phyloP scores from a whole-genome alignment of 2,329 filamentous ascomycete genomes.

The Trichoderma polysporum region DNA sequence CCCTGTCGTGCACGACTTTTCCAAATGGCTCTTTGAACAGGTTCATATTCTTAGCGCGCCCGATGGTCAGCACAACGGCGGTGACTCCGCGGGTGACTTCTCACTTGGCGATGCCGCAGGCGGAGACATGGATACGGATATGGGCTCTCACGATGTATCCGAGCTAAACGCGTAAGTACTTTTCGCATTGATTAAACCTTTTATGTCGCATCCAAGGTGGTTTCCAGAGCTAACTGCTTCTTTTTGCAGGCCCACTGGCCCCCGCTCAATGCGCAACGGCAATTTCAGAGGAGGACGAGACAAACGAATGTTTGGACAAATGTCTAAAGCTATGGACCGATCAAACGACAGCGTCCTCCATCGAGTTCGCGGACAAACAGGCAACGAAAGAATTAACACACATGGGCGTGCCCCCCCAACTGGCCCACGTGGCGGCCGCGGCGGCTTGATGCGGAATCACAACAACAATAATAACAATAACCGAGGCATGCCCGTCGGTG shows the following conservation, averaged over 20 bases:
- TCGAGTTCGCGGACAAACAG: conserved; percentile 70
- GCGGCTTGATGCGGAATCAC: conserved; percentile 49
- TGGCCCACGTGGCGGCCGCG: conserved; percentile 63
- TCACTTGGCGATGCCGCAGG: conserved; percentile 37
- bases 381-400: conserved; percentile 77
- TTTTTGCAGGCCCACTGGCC: conserved; percentile 75
- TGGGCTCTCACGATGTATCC: conserved; percentile 58
- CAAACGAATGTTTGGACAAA: conserved; percentile 81
- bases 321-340: conserved; percentile 80
- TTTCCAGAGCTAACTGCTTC: background rate
- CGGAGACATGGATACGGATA: conserved; percentile 66
- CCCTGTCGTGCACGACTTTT: conserved; percentile 77
- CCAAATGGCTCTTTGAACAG: conserved; percentile 90
- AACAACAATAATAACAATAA: conserved; percentile 42
- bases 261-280: conserved; percentile 87
- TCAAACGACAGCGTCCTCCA: conserved; percentile 73
- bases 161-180: conserved; percentile 60
- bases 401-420: conserved; percentile 70
- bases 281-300: conserved; percentile 61
- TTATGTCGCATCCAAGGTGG: background rate
- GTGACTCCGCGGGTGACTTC: conserved; percentile 31
- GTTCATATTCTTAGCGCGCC: conserved; percentile 67
- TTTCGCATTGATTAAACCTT: background rate
- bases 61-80: conserved; percentile 41
- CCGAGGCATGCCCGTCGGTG: conserved; percentile 33